Evolutionary conservation across 2,329 filamentous ascomycete genomes (phyloP).

Genomic region (Colletotrichum truncatum): DNA sequence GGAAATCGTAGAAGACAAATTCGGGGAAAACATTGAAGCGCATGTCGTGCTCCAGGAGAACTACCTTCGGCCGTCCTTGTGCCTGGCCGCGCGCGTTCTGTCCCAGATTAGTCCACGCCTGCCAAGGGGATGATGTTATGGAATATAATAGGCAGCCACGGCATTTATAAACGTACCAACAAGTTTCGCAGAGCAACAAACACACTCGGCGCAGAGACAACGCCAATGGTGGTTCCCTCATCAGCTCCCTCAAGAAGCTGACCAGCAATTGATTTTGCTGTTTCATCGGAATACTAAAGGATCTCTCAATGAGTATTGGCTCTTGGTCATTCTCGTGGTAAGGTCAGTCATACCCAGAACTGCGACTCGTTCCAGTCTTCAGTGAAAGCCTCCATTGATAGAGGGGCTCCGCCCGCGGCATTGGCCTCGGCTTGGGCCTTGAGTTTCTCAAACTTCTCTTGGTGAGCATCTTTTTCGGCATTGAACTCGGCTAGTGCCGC

Average conservation of each 20-base stretch:
- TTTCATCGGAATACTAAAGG: conserved; percentile 80
- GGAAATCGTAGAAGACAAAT: conserved; percentile 80
- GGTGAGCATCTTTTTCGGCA: conserved; percentile 73
- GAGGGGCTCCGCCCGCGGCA: conserved; percentile 29
- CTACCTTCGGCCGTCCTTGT: conserved; percentile 62
- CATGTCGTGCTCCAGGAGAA: conserved; percentile 78
- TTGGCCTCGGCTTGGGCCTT: conserved; percentile 66
- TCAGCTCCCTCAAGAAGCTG: conserved; percentile 72
- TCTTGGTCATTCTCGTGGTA: no score
- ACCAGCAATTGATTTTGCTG: conserved; percentile 69
- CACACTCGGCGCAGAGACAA: conserved; percentile 79
- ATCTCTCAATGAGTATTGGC: no score
- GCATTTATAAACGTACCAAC: conserved; percentile 53
- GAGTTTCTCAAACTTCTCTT: conserved; percentile 74
- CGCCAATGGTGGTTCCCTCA: conserved; percentile 67
- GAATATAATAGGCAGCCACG: no score
- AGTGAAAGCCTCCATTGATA: conserved; percentile 73
- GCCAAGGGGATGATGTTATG: background rate
- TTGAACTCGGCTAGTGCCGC: conserved; percentile 79
- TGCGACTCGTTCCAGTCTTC: conserved; percentile 88
- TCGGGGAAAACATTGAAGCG: conserved; percentile 79
- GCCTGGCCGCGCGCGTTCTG: conserved; percentile 33
- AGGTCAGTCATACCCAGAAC: conserved; percentile 71
- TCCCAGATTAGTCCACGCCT: background rate
- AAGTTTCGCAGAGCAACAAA: conserved; percentile 81